phyloP scores from a whole-genome alignment of 345 rosid species.

The Zanthoxylum bungeanum region DNA sequence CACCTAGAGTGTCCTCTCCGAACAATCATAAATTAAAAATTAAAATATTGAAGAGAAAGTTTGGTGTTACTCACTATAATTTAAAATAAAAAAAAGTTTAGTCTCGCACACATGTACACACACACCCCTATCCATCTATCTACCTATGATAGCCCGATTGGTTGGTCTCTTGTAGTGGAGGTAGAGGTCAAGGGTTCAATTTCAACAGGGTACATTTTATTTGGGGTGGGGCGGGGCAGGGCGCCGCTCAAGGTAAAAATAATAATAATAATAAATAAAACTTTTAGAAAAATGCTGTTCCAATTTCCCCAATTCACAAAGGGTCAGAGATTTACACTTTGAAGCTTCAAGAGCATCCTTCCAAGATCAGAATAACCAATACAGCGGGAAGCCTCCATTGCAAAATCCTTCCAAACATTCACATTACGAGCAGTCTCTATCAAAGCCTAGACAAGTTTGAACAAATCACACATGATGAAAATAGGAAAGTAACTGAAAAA shows the following conservation, averaged over 20 bases:
- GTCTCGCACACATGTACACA: too few species aligned
- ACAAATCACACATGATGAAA: slow-evolving; percentile 7
- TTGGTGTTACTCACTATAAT: too few species aligned
- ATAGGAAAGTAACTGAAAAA: slow-evolving; percentile 16
- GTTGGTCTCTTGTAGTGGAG: not conserved
- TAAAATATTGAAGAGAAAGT: not conserved
- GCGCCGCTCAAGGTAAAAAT: too few species aligned
- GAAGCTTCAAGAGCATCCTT: slow-evolving; percentile 87
- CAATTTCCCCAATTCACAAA: not conserved
- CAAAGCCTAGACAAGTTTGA: slow-evolving; percentile 59
- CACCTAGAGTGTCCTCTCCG: not conserved
- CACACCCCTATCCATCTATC: too few species aligned
- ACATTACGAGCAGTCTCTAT: slow-evolving; percentile 68
- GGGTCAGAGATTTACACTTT: slow-evolving; percentile 47
- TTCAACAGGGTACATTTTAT: not conserved
- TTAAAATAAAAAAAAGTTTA: too few species aligned
- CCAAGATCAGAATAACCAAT: slow-evolving; percentile 80
- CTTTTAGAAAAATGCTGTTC: not conserved
- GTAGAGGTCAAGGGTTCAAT: not conserved
- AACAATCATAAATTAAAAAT: not conserved
- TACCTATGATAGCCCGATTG: not conserved
- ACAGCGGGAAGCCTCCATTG: slow-evolving; percentile 82
- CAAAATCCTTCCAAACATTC: slow-evolving; percentile 87
- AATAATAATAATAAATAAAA: not conserved
- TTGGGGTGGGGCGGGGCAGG: not conserved